A percentile compares a stretch with the other conserved stretches of the same genome.
Conservation (phyloP, 768 basidiomycete genomes). For the Cyclocybe aegerita region DNA sequence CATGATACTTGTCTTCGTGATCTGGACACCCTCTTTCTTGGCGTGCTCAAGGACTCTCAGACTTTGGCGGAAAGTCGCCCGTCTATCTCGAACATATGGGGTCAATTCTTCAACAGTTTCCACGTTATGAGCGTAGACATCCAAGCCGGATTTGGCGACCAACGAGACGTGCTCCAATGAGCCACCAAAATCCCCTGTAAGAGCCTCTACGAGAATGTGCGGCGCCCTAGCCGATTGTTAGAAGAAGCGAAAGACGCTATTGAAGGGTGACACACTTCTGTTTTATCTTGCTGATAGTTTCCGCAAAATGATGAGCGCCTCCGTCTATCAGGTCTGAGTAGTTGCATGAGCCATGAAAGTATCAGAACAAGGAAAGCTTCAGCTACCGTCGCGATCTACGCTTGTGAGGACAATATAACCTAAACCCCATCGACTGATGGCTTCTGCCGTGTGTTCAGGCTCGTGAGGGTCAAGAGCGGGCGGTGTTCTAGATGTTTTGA, state of each 20-base stretch:
- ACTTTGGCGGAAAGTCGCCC: conserved; percentile 88
- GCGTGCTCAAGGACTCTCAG: conserved; percentile 79
- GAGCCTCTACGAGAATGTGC: conserved; percentile 92
- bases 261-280: conserved; percentile 62
- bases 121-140: conserved; percentile 97
- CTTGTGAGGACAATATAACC: conserved; percentile 98
- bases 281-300: conserved; percentile 94
- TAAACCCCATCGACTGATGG: conserved; percentile 95
- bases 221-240: conserved; percentile 64
- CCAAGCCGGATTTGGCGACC: conserved; percentile 91
- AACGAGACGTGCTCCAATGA: conserved; percentile 68
- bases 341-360: neutral
- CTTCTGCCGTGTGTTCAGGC: conserved; percentile 97
- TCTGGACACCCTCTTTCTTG: conserved; percentile 77
- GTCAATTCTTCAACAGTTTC: conserved; percentile 96
- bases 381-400: conserved; percentile 93
- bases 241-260: conserved; percentile 1
- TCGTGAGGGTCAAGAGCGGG: conserved; percentile 94
- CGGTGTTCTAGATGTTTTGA: conserved; percentile 88
- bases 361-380: neutral
- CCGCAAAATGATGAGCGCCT: conserved; percentile 92
- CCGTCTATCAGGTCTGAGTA: conserved; percentile 83
- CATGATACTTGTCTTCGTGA: conserved; percentile 99
- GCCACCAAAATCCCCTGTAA: conserved; percentile 94
- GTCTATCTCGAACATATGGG: conserved; percentile 91